A percentile compares a stretch with the other conserved stretches of the same genome.
Evolutionary conservation across 306 rosid species (phyloP).

Genomic region (Corylus americana): DNA sequence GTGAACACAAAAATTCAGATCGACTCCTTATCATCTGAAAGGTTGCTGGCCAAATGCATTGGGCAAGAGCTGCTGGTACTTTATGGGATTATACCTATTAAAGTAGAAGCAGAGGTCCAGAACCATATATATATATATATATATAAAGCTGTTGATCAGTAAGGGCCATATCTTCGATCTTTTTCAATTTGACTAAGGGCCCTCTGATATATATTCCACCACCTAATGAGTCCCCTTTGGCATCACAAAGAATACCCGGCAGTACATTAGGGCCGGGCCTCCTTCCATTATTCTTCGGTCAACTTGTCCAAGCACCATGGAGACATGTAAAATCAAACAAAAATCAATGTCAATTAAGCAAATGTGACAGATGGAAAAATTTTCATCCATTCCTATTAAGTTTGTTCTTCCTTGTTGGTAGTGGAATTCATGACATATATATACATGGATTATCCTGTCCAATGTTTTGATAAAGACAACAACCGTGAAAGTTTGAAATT

Average conservation of each 20-base stretch:
- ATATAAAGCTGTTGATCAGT: slow-evolving; percentile 20
- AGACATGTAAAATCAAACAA: slow-evolving; percentile 28
- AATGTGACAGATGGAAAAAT: slow-evolving; percentile 1
- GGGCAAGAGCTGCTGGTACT: slow-evolving; percentile 22
- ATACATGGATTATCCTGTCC: neutral
- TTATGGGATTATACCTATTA: slow-evolving; percentile 19
- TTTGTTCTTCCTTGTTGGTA: neutral
- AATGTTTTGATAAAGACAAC: neutral
- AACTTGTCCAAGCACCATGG: slow-evolving; percentile 40
- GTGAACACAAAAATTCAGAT: neutral
- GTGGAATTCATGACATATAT: neutral
- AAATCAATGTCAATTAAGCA: slow-evolving; percentile 24
- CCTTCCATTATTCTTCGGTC: slow-evolving; percentile 27
- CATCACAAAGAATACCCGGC: slow-evolving; percentile 29
- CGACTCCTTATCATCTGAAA: neutral
- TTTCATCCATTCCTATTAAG: neutral
- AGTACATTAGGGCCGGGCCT: slow-evolving; percentile 32
- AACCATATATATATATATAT: slow-evolving; percentile 2
- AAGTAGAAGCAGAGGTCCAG: slow-evolving; percentile 21
- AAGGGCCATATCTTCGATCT: slow-evolving; percentile 8
- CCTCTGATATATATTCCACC: slow-evolving; percentile 28
- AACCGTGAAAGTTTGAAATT: neutral
- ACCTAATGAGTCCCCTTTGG: neutral
- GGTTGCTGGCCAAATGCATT: slow-evolving; percentile 11
- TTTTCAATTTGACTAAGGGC: slow-evolving; percentile 30